Evolutionary conservation across 2,329 filamentous ascomycete genomes (phyloP), one percentile per base, ranked within the genome.

Genomic region (Colletotrichum liaoningense): DNA sequence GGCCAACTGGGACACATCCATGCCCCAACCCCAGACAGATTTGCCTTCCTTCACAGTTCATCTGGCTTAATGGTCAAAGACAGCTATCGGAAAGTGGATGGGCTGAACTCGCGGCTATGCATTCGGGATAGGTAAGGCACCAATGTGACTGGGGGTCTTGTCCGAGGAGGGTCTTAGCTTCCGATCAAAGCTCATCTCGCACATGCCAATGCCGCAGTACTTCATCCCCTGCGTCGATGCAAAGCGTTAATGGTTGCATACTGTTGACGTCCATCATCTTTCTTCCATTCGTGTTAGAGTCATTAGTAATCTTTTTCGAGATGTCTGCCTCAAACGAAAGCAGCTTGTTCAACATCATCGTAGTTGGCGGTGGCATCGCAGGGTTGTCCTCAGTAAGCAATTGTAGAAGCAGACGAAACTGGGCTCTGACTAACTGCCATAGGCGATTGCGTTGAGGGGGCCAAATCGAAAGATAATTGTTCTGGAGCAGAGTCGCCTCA

Each of bases 391-490:
- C 71, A n/a, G 71, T 74, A 14, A 49, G 56, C 63, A 12, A 4
- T 19, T 22, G 1, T 26, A 1, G 16, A 19, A 46, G 8, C 8
- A 9, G 4, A 22, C 19, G 16, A 16, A 22, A 2, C 24, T n/a
- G 19, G 4, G 0, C 6, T 12, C 14, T 12, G 14, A 8, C 54
- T 68, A 14, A 69, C 14, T 11, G 2, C 5, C 14, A 2, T 9
- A 81, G 77, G 81, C 81, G n/a, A 81, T 84, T 35, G 83, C 83
- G 5, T 76, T 85, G 12, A 78, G 83, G 63, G 78, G 75, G 3
- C 75, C 78, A 0, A 77, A 76, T 19, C 71, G 76, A 5, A 66
- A 42, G 1, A 79, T 80, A 42, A 78, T 75, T 1, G 71, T 80
- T 2, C 58, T 79, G 0, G 79, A 79, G 24, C 75, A 76, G 12